Evolutionary conservation across 768 basidiomycete species (phyloP), one percentile per base, ranked within the genome.

Genomic region (Boletus subcaerulescens): DNA sequence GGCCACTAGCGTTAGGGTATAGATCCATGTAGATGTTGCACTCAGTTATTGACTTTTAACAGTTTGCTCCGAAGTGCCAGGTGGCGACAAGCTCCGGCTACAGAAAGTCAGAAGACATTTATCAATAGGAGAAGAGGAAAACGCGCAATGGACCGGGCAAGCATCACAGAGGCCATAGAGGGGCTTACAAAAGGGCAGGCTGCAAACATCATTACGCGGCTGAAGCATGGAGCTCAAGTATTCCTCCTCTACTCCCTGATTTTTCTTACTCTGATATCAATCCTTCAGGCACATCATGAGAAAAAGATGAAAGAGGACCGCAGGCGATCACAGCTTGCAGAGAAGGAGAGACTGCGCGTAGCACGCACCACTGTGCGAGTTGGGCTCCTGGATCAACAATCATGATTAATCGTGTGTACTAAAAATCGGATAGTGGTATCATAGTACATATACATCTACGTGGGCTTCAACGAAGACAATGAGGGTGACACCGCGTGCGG

Each of bases 221-320:
- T 90, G 52, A 87, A 82, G 65, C 86, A 93, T 62, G 91, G 91
- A 24, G 87, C 87, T 33, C 76, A 81, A 75, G 90, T 88, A 64
- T 32, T 69, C 53, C 33, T 4, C 44, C 49, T 45, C 50, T 40
- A 29, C 35, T 38, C 40, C 43, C 14, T 39, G 38, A 43, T 22
- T 14, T 13, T 52, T 45, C 45, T 22, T 17, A 48, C 38, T 48
- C 48, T 55, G 22, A 57, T 17, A 44, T 38, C 6, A 18, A 18
- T 44, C 4, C 24, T 5, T 13, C 43, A 89, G 86, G 69, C 74
- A 18, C 78, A 86, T 5, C 80, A 83, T 52, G 75, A 82, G 52
- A 83, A 82, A 65, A 82, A 79, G 60, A 45, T 71, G 45, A 80
- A 78, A 64, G 71, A 68, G 29, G 57, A 65, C 18, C 68, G 60